phyloP scores from a whole-genome alignment of 768 basidiomycete genomes.

The Lactarius vividus region DNA sequence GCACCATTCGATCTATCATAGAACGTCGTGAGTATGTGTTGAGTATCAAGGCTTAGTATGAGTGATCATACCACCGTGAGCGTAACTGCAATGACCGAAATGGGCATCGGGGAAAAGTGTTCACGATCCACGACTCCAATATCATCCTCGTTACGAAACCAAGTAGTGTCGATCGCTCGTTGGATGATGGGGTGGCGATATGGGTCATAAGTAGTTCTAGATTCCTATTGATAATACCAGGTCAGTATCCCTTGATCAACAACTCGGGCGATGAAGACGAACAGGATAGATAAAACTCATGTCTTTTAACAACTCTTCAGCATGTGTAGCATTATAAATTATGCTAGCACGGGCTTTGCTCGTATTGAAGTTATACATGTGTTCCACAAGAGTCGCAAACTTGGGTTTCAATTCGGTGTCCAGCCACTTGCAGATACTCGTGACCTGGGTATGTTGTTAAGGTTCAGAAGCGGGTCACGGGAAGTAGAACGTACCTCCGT shows the following conservation, averaged over 20 bases:
- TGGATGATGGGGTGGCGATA: constrained; percentile 15
- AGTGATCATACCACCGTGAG: not conserved
- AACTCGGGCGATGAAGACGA: not conserved
- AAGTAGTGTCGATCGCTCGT: constrained; percentile 1
- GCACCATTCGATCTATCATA: not conserved
- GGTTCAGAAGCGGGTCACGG: not conserved
- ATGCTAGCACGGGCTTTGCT: not conserved
- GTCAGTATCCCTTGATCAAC: not conserved
- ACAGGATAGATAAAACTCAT: constrained; percentile 16
- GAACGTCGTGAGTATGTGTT: no score
- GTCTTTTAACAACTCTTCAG: constrained; percentile 8
- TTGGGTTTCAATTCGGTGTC: constrained; percentile 3
- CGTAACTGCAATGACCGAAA: not conserved
- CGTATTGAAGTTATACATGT: constrained; percentile 2
- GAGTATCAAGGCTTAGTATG: not conserved
- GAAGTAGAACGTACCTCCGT: not conserved
- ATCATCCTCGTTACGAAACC: constrained; percentile 11
- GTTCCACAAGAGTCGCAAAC: constrained; percentile 7
- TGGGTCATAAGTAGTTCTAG: not conserved
- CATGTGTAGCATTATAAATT: not conserved
- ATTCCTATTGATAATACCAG: not conserved
- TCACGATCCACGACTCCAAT: not conserved
- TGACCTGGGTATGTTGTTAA: not conserved
- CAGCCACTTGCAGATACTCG: not conserved
- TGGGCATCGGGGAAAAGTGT: constrained; percentile 5